Evolutionary conservation across 768 basidiomycete genomes (phyloP), one percentile per base, ranked within the genome.

Genomic region (Tricholoma saponaceum): DNA sequence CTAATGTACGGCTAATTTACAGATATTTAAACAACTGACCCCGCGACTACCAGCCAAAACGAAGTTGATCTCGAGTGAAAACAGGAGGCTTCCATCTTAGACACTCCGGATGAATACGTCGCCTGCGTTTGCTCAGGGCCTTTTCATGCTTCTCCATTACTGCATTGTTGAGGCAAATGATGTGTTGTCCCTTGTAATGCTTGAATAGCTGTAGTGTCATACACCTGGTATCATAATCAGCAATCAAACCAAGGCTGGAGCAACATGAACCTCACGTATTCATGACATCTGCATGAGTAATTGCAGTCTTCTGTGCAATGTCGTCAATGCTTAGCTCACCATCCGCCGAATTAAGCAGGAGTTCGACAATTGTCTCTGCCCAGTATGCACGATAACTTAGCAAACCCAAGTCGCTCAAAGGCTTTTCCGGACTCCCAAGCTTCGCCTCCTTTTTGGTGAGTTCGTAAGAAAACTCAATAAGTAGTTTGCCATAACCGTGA

Each of bases 391-490:
- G 82, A 71, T 99, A 99, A 41, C 90, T 80, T 61, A 99, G 78
- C 58, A 99, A 74, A 22, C 97, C 97, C 50, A 99, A 79, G 76
- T 99, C 97, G 68, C 86, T 89, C 35, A 99, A 82, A 10, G 97
- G 97, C 71, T 99, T 99, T 79, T 99, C 97, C 4, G 97, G 97
- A 67, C 91, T 94, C 16, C 97, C 97, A 9, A 95, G 84, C 69
- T 96, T 98, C 56, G 87, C 87, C 71, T 99, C 97, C 65, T 89
- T 89, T 79, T 98, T 98, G 79, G 89, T 93, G 33, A 98, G 83
- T 67, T 98, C 95, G 76, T 98, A 99, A 1, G 94, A 96, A 70
- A 99, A 99, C 68, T 98, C 94, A 71, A 99, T 99, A 35, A 99
- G 78, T 25, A 98, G 77, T 70, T 93, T 92, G 57, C 97, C 97